Conservation (phyloP, 2,329 filamentous ascomycete species). For the Clarireedia monteithiana region DNA sequence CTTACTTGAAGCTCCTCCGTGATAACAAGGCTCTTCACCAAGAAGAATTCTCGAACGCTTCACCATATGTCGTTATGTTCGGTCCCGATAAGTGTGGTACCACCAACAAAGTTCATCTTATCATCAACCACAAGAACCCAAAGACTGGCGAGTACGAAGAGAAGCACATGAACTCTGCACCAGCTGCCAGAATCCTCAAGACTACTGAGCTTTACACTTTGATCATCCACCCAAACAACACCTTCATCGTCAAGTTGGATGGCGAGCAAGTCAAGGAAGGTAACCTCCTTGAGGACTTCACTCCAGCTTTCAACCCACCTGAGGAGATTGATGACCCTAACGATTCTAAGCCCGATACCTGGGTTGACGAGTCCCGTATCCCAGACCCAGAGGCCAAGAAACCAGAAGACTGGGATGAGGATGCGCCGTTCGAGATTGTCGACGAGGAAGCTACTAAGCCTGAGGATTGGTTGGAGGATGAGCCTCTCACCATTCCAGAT, state of each 20-base stretch:
- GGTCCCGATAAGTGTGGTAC: conserved; percentile 98
- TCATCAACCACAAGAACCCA: conserved; percentile 99
- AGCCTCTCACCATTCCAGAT: conserved; percentile 76
- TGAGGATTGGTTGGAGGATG: conserved; percentile 91
- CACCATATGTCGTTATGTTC: conserved; percentile 99
- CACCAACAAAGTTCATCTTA: conserved; percentile 98
- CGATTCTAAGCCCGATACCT: conserved; percentile 89
- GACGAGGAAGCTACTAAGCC: conserved; percentile 88
- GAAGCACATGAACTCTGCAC: conserved; percentile 88
- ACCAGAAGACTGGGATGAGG: conserved; percentile 98
- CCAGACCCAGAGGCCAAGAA: conserved; percentile 88
- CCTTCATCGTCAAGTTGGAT: conserved; percentile 86
- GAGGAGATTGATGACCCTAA: conserved; percentile 93
- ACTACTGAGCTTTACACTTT: conserved; percentile 92
- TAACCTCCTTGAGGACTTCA: conserved; percentile 89
- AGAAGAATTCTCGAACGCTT: conserved; percentile 96
- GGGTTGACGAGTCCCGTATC: conserved; percentile 92
- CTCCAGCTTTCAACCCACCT: conserved; percentile 83
- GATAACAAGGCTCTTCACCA: conserved; percentile 95
- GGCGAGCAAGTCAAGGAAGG: conserved; percentile 83
- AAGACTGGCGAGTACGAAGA: conserved; percentile 99
- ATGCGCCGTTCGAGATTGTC: conserved; percentile 91
- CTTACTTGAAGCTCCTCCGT: conserved; percentile 97
- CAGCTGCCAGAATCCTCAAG: conserved; percentile 83
- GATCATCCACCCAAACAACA: conserved; percentile 94